A percentile compares a stretch with the other conserved stretches of the same genome.
Conservation (phyloP, 2,329 filamentous ascomycete species). For the Ceratocystis eucalypticola region DNA sequence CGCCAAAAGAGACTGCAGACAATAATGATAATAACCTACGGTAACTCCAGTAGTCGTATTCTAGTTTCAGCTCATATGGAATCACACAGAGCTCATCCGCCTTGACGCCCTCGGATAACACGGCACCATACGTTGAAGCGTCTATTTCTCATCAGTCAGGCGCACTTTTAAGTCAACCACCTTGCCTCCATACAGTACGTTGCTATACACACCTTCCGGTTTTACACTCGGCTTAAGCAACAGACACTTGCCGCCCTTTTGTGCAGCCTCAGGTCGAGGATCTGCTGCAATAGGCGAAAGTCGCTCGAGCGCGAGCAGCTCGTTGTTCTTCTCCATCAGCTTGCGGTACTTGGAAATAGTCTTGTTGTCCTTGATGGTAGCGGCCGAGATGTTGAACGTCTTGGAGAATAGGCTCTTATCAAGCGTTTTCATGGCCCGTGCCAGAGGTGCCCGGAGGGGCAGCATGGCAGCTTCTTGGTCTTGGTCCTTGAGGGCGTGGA, state of each 20-base stretch:
- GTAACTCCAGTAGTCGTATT: conserved; percentile 80
- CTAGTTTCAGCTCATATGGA: conserved; percentile 60
- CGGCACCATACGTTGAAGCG: conserved; percentile 61
- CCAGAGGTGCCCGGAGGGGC: conserved; percentile 63
- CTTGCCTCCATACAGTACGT: not conserved
- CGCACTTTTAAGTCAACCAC: not conserved
- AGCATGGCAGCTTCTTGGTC: conserved; percentile 33
- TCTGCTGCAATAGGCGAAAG: conserved; percentile 50
- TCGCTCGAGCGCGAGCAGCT: conserved; percentile 52
- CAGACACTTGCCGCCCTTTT: conserved; percentile 47
- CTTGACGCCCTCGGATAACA: conserved; percentile 54
- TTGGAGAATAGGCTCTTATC: conserved; percentile 75
- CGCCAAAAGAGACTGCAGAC: not conserved
- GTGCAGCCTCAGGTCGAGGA: conserved; percentile 41
- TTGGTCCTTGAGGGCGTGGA: conserved; percentile 16
- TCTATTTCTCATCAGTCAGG: conserved; percentile 33
- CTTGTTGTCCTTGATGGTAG: conserved; percentile 59
- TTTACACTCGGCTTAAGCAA: conserved; percentile 45
- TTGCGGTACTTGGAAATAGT: conserved; percentile 61
- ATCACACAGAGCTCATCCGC: conserved; percentile 55
- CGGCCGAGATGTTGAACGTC: conserved; percentile 62
- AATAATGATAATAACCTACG: conserved; percentile 34
- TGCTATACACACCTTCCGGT: conserved; percentile 31
- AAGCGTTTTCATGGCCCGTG: conserved; percentile 64
- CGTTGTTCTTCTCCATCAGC: conserved; percentile 48